Conservation (phyloP, 331 rosid species). For the Quercus lobata region DNA sequence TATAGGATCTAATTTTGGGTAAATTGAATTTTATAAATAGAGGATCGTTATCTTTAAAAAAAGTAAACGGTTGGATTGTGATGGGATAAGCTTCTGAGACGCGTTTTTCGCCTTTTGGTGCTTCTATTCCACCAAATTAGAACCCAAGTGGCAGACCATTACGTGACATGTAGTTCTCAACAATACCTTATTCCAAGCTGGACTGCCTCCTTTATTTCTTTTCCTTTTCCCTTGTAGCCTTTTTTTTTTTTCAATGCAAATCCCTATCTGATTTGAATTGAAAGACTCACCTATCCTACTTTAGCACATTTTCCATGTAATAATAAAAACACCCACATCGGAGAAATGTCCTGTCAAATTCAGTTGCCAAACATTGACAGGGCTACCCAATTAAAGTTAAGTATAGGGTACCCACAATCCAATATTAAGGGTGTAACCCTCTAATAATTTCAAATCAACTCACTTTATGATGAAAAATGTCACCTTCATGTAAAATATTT, state of each 20-base stretch:
- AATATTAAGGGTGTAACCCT: background rate
- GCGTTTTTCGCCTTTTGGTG: background rate
- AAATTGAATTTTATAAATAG: background rate
- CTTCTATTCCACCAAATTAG: conserved; percentile 7
- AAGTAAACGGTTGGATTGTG: background rate
- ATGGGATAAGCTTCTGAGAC: background rate
- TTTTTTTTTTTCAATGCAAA: background rate
- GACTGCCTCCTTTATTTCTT: background rate
- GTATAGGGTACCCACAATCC: background rate
- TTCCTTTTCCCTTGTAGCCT: background rate
- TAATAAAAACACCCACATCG: background rate
- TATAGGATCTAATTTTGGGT: no score
- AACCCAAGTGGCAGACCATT: conserved; percentile 19
- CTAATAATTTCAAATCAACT: background rate
- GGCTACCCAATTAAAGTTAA: background rate
- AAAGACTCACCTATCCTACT: conserved; percentile 12
- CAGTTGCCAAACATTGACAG: background rate
- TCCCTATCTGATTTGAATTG: background rate
- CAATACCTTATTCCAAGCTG: no score
- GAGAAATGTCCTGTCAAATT: background rate
- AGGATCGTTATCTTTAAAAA: background rate
- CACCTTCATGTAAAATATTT: no score
- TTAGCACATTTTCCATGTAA: background rate
- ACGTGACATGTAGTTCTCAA: background rate
- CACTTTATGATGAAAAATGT: background rate